Percentiles rank a stretch among this genome's conserved stretches.
These are phyloP conservation scores for Plasmodium gonderi DNA, from an alignment of 169 alveolate genomes.

Conservation along the genomic window DNA sequence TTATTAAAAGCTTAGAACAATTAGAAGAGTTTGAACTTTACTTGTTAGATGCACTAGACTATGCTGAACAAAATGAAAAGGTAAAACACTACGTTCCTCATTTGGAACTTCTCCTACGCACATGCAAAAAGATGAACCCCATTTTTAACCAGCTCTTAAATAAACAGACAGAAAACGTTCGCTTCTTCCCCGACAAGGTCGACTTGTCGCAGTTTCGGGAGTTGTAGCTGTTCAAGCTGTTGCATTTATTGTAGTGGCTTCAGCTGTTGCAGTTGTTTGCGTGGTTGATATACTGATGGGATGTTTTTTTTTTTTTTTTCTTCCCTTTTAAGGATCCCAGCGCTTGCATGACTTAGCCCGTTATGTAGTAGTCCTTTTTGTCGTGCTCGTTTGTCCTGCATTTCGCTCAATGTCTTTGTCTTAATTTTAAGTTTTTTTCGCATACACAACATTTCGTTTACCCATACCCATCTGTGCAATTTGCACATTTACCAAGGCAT, in stretches of 20 bases:
- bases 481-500: background rate
- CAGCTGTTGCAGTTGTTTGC: background rate
- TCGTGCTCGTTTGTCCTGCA: too few relatives aligned
- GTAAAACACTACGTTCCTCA: slow-evolving; percentile 59
- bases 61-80: slow-evolving; percentile 57
- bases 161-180: slow-evolving; percentile 65
- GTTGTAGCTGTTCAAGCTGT: background rate
- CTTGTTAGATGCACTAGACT: slow-evolving; percentile 61
- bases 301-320: background rate
- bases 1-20: slow-evolving; percentile 41
- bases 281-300: background rate
- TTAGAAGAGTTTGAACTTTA: slow-evolving; percentile 66
- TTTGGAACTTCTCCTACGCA: slow-evolving; percentile 31
- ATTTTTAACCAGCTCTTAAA: slow-evolving; percentile 33
- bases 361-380: too few relatives aligned
- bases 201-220: slow-evolving; percentile 41
- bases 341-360: too few relatives aligned
- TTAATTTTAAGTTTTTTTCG: background rate
- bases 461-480: background rate
- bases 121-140: slow-evolving; percentile 67
- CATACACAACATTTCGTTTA: background rate
- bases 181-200: slow-evolving; percentile 60
- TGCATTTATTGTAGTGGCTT: too few relatives aligned
- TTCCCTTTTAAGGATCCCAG: too few relatives aligned
- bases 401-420: too few relatives aligned